Conservation (phyloP, 2,329 filamentous ascomycete genomes). For the Leptosphaerulina australis region DNA sequence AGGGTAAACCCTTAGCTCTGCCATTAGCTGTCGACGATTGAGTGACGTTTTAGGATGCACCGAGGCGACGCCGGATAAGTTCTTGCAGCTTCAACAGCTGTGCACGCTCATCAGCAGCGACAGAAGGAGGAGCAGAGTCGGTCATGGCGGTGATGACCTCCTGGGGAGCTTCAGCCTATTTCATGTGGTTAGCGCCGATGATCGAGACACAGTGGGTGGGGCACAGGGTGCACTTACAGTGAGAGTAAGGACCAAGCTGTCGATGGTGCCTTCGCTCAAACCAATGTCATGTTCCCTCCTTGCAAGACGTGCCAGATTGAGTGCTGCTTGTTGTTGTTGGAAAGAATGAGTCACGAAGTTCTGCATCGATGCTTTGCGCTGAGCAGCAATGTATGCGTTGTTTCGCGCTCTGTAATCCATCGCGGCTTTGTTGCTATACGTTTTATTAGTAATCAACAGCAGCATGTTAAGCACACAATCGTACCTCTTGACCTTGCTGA, state of each 20-base stretch:
- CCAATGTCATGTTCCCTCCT: constrained; percentile 58
- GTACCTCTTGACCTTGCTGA: constrained; percentile 63
- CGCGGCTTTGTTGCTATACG: constrained; percentile 15
- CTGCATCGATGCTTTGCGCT: constrained; percentile 36
- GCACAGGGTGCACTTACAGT: constrained; percentile 59
- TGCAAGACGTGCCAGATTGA: constrained; percentile 66
- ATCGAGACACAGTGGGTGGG: constrained; percentile 37
- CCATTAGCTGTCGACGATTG: constrained; percentile 20
- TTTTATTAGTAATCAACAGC: background rate
- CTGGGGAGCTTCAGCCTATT: constrained; percentile 49
- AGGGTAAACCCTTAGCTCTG: constrained; percentile 27
- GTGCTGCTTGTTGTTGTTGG: constrained; percentile 68
- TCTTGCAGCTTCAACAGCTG: constrained; percentile 41
- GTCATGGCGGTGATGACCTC: constrained; percentile 43
- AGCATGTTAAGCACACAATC: constrained; percentile 10
- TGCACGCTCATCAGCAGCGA: constrained; percentile 35
- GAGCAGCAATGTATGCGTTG: constrained; percentile 11
- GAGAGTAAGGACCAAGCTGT: constrained; percentile 63
- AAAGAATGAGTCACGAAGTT: constrained; percentile 48
- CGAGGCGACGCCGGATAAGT: constrained; percentile 42
- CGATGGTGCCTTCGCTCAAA: constrained; percentile 53
- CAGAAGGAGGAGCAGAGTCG: constrained; percentile 33
- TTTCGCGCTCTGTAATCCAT: constrained; percentile 26
- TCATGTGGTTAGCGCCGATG: constrained; percentile 45
- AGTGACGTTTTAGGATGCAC: constrained; percentile 28